These are phyloP conservation scores for Eucalyptus polyanthemos DNA, from an alignment of 345 rosid species.

Conservation along the genomic window DNA sequence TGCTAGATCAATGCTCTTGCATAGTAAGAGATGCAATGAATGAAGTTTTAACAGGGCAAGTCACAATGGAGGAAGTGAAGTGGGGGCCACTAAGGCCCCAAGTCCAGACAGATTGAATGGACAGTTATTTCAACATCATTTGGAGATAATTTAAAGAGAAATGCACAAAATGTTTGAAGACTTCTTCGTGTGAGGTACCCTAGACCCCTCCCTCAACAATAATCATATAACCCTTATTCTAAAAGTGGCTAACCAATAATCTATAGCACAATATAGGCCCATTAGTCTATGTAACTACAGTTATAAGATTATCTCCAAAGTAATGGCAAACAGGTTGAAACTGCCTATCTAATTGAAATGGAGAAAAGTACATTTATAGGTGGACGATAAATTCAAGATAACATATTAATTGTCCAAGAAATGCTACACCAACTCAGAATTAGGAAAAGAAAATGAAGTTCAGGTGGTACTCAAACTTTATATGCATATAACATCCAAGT, in stretches of 20 bases:
- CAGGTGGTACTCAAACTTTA: not conserved
- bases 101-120: not conserved
- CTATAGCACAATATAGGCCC: not conserved
- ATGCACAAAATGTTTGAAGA: not conserved
- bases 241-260: not conserved
- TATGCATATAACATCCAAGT: not conserved
- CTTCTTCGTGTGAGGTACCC: not conserved
- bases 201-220: not conserved
- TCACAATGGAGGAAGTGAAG: not conserved
- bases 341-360: not conserved
- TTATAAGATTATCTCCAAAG: not conserved
- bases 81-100: not conserved
- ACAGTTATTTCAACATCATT: too few relatives aligned
- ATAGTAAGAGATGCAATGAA: not conserved
- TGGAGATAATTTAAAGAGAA: too few relatives aligned
- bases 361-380: not conserved
- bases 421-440: too few relatives aligned
- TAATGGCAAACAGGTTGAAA: too few relatives aligned
- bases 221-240: not conserved
- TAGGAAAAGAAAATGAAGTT: not conserved
- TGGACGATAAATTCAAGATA: too few relatives aligned
- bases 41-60: not conserved
- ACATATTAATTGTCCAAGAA: too few relatives aligned
- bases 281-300: not conserved
- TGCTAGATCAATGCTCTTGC: not conserved